Evolutionary conservation across 2,329 filamentous ascomycete genomes (phyloP).

Genomic region (Trichophyton benhamiae): DNA sequence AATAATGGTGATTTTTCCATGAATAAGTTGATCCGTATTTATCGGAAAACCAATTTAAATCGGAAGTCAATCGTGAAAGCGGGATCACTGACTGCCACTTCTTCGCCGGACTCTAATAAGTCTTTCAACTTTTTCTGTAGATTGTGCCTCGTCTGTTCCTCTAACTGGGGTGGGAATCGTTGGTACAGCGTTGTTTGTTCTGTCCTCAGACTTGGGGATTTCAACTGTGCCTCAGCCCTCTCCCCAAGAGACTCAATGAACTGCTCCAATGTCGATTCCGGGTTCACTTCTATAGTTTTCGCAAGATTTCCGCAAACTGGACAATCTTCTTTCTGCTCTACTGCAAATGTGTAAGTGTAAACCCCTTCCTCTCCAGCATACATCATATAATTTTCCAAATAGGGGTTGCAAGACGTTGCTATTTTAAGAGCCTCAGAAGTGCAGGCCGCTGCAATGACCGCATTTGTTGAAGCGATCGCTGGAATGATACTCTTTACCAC

Average conservation of each 20-base stretch:
- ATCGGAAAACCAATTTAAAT: conserved; percentile 43
- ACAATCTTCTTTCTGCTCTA: conserved; percentile 87
- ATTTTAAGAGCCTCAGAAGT: conserved; percentile 98
- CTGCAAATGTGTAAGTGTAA: conserved; percentile 95
- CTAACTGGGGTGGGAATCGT: conserved; percentile 66
- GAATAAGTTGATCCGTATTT: not conserved
- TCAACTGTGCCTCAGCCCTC: conserved; percentile 79
- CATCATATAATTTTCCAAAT: conserved; percentile 95
- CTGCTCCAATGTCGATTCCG: conserved; percentile 61
- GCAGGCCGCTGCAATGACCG: conserved; percentile 87
- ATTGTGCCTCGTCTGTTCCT: conserved; percentile 74
- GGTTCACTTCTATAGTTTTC: conserved; percentile 59
- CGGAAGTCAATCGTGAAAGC: conserved; percentile 65
- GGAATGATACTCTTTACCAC: conserved; percentile 99
- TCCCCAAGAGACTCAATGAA: conserved; percentile 75
- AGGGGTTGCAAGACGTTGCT: conserved; percentile 67
- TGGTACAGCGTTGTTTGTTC: conserved; percentile 83
- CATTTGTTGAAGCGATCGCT: conserved; percentile 94
- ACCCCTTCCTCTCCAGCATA: conserved; percentile 92
- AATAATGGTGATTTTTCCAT: not conserved
- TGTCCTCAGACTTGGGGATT: conserved; percentile 75
- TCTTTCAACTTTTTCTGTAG: conserved; percentile 65
- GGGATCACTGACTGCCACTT: conserved; percentile 87
- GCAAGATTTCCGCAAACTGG: conserved; percentile 82
- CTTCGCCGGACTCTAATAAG: conserved; percentile 67